A percentile compares a stretch with the other conserved stretches of the same genome.
phyloP scores from a whole-genome alignment of 1,139 yeast species.

The Geotrichum carabidarum region DNA sequence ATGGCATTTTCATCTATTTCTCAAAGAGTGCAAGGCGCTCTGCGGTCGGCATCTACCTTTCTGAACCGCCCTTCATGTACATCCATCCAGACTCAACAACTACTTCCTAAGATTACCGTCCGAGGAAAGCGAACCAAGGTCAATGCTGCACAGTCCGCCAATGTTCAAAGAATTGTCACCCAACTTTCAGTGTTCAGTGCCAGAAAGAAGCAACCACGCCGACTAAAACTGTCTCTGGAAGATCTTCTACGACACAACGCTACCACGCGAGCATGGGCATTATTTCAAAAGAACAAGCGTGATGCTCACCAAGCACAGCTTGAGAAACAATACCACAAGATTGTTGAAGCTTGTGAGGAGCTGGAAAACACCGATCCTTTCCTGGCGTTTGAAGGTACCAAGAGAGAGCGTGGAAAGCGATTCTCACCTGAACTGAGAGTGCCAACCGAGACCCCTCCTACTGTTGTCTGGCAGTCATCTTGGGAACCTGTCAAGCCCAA shows the following conservation, averaged over 20 bases:
- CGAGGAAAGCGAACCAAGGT: conserved; percentile 45
- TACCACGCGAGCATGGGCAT: conserved; percentile 78
- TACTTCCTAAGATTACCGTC: conserved; percentile 15
- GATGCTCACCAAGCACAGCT: conserved; percentile 45
- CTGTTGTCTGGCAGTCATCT: conserved; percentile 71
- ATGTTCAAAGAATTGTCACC: conserved; percentile 54
- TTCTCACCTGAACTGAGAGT: conserved; percentile 59
- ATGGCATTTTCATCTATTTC: conserved; percentile 8
- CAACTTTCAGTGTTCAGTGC: conserved; percentile 77
- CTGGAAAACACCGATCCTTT: conserved; percentile 50
- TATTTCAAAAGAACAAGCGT: conserved; percentile 50
- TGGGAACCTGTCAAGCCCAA: conserved; percentile 38
- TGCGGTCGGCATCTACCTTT: conserved; percentile 2
- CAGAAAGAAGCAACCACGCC: conserved; percentile 78
- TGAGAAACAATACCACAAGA: conserved; percentile 59
- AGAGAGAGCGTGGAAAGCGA: conserved; percentile 45
- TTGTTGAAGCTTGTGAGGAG: conserved; percentile 69
- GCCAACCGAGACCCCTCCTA: conserved; percentile 91
- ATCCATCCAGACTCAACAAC: background rate
- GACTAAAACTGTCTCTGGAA: conserved; percentile 69
- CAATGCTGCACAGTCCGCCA: conserved; percentile 44
- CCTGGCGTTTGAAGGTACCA: conserved; percentile 50
- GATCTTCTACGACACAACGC: conserved; percentile 82
- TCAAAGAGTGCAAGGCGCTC: conserved; percentile 4
- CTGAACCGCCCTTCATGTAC: background rate